Evolutionary conservation across 768 basidiomycete genomes (phyloP), one percentile per base, ranked within the genome.

Genomic region (Phallus indusiatus): DNA sequence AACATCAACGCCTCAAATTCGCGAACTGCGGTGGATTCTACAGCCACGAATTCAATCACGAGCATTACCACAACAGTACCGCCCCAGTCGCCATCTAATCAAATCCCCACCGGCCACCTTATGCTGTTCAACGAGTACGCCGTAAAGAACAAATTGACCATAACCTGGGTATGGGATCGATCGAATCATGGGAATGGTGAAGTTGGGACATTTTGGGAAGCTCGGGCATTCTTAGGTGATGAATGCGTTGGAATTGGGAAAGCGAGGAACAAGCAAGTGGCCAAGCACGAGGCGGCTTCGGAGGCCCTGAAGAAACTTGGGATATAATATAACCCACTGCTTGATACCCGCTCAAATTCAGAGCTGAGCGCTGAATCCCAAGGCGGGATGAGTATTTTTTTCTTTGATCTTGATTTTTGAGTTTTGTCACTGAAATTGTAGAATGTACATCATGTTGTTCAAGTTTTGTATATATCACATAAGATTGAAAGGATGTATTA

Each of bases 261-360:
- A 56, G 89, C 87, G 10, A 80, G 78, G 63, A 90, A 86, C 47
- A 92, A 91, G 78, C 88, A 85, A 68, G 78, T 80, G 1, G 89
- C 89, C 1, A 77, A 84, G 67, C 89, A 90, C 66, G 88, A 88
- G 67, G 89, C 89, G 5, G 89, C 89, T 33, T 90, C 88, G 69
- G 74, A 82, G 63, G 88, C 86, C 2, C 74, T 90, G 62, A 69
- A 74, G 66, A 77, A 71, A 59, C 63, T 90, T 68, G 85, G 82
- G 1, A 75, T 87, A 42, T 42, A 5, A 75, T 87, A 42, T 42
- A 5, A n/a, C 42, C 42, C 28, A 28, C 28, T 28, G 28, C 28
- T 7, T 28, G 7, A 28, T 28, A 7, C 28, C 7, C 7, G 28
- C 28, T 28, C 28, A 28, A 28, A 3, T 28, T 28, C 28, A 28